Evolutionary conservation across 129 eudicot species (phyloP).

Genomic region (Mikania micrantha): DNA sequence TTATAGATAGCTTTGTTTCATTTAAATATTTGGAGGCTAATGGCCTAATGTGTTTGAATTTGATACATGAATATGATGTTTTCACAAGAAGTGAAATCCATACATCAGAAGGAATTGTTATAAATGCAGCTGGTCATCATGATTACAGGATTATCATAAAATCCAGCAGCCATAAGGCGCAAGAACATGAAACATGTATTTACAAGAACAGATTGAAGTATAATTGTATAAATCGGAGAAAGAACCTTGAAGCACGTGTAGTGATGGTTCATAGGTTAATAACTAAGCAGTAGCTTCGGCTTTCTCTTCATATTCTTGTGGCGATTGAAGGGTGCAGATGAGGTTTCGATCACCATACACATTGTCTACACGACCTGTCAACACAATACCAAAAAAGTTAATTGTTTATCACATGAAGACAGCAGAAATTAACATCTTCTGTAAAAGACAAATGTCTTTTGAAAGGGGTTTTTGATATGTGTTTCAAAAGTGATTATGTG

Average conservation of each 20-base stretch:
- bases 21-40: no score
- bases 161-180: slow-evolving; percentile 28
- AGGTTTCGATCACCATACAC: slow-evolving; percentile 97
- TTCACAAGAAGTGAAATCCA: slow-evolving; percentile 20
- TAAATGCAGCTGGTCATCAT: slow-evolving; percentile 33
- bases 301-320: slow-evolving; percentile 66
- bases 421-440: neutral
- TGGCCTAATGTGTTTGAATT: neutral
- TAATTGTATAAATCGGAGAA: slow-evolving; percentile 12
- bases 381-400: no score
- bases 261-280: slow-evolving; percentile 14
- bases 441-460: neutral
- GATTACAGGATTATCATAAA: slow-evolving; percentile 28
- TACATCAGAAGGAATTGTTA: slow-evolving; percentile 31
- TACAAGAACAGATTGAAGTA: slow-evolving; percentile 29
- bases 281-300: slow-evolving; percentile 70
- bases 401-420: neutral
- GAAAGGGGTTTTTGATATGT: neutral
- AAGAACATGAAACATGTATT: slow-evolving; percentile 31
- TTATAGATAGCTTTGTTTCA: neutral
- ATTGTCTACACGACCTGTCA: slow-evolving; percentile 87
- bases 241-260: slow-evolving; percentile 15
- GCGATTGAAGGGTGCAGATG: slow-evolving; percentile 82
- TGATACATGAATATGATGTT: neutral
- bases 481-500: no score